Base-by-base conservation (phyloP, 2,329 filamentous ascomycete genomes). In the Cladosporium sphaerospermum region DNA sequence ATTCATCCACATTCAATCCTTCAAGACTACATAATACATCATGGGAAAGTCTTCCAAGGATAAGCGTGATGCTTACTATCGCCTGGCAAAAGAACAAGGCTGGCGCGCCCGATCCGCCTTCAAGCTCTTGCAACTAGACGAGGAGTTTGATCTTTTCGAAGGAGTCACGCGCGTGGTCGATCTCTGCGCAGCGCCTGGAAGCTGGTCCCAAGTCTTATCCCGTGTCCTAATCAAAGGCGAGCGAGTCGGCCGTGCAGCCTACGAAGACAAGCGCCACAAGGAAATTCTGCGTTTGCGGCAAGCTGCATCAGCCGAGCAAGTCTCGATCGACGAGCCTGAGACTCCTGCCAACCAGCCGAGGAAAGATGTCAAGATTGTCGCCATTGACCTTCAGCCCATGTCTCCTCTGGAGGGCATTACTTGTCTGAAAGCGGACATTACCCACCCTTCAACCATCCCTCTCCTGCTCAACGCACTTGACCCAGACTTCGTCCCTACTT, bases 61-160 rank as follows among this genome's bases (percentile, higher is more conserved):
- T 68, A 99, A 99, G 74, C 88, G 93, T 50, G 93, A 99, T 70
- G 91, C 91, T 43, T 99, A 99, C 74, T 99, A 99, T 67, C 83
- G 93, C 51, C 86, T 99, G 8, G 93, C 93, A 14, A 99, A 99
- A 74, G 93, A 99, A 71, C 93, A 99, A 76, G 95, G 95, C 59
- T 99, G 93, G 92, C 88, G 93, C 34, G 93, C 93, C 28, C 82
- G 93, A 54, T 96, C 90, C 61, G 93, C 93, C 8, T 99, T 96
- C 77, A 99, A 99, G 73, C 82, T 99, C 19, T 83, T 99, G 10
- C 93, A 99, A 71, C 83, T 99, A 19, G 91, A 99, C 69, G 90
- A 81, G 83, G 89, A 96, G 74, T 99, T 97, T 73, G 88, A 96
- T 65, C 81, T 99, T 9, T 96, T 99, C 70, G 81, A 88, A 61